These are phyloP conservation scores for Boletellus ananas DNA, from an alignment of 768 basidiomycete genomes.

Conservation along the genomic window DNA sequence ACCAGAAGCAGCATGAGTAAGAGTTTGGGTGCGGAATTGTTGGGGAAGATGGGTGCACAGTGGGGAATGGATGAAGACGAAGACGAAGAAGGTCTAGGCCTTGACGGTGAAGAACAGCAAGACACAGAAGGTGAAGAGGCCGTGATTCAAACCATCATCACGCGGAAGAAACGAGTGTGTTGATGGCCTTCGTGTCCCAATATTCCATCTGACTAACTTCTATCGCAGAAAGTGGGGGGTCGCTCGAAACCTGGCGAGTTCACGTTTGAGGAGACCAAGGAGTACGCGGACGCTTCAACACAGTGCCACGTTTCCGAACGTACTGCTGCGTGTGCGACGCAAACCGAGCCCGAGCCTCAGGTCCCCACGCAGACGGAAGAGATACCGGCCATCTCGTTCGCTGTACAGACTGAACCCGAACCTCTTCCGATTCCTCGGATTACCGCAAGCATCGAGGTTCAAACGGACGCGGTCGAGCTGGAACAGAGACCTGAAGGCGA, in stretches of 20 bases:
- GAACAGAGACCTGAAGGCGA: constrained; percentile 37
- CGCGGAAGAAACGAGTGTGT: constrained; percentile 69
- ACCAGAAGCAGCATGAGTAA: constrained; percentile 59
- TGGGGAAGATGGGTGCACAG: constrained; percentile 53
- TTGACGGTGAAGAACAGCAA: constrained; percentile 42
- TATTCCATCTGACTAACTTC: constrained; percentile 13
- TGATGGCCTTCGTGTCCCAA: neutral
- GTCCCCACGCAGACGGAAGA: constrained; percentile 55
- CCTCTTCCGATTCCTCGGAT: constrained; percentile 27
- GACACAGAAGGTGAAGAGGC: constrained; percentile 64
- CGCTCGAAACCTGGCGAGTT: constrained; percentile 47
- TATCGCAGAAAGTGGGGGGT: constrained; percentile 59
- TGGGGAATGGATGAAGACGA: constrained; percentile 44
- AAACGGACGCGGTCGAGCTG: constrained; percentile 48
- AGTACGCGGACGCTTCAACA: constrained; percentile 70
- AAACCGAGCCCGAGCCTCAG: constrained; percentile 61
- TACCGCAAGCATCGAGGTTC: constrained; percentile 54
- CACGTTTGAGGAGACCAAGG: constrained; percentile 58
- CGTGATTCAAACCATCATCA: constrained; percentile 86
- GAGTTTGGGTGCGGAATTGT: constrained; percentile 69
- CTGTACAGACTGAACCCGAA: constrained; percentile 40
- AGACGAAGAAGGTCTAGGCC: constrained; percentile 34
- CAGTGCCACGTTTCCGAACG: constrained; percentile 65
- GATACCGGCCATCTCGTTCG: constrained; percentile 18
- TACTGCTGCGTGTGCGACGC: constrained; percentile 42